Conservation (phyloP, 768 basidiomycete genomes). For the Gelatoporia subvermispora region DNA sequence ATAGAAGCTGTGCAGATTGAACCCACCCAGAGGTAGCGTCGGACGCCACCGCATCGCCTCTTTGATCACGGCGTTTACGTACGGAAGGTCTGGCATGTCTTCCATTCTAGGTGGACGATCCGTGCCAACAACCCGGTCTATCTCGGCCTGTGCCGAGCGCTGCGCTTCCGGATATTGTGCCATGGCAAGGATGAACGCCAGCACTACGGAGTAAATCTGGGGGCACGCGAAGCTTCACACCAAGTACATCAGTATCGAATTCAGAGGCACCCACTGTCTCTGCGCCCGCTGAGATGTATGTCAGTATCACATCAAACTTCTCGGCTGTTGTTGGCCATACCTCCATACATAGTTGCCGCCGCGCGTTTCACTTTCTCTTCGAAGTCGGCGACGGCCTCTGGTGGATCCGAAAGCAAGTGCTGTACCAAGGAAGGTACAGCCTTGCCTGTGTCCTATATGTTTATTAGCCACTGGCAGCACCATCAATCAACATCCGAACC, state of each 20-base stretch:
- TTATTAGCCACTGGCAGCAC: background rate
- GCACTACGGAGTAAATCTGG: constrained; percentile 22
- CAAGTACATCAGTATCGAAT: constrained; percentile 31
- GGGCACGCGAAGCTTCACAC: background rate
- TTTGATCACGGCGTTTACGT: constrained; percentile 16
- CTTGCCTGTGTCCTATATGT: constrained; percentile 4
- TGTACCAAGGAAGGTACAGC: constrained; percentile 13
- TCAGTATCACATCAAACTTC: background rate
- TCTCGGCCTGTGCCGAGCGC: constrained; percentile 20
- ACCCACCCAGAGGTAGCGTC: constrained; percentile 24
- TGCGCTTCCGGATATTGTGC: constrained; percentile 27
- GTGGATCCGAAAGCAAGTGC: constrained; percentile 19
- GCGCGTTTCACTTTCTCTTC: constrained; percentile 7
- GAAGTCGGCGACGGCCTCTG: background rate
- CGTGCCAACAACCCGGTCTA: constrained; percentile 22
- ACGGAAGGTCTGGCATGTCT: constrained; percentile 15
- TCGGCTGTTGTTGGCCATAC: constrained; percentile 5
- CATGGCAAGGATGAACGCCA: constrained; percentile 30
- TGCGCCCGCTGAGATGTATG: constrained; percentile 4
- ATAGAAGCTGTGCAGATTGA: background rate
- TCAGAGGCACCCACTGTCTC: constrained; percentile 4
- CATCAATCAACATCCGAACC: constrained; percentile 1
- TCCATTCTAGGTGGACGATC: constrained; percentile 14
- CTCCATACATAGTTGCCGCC: constrained; percentile 7
- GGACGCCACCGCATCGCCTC: constrained; percentile 30